Evolutionary conservation across 2,329 filamentous ascomycete species (phyloP).

Genomic region (Elsinoe australis): DNA sequence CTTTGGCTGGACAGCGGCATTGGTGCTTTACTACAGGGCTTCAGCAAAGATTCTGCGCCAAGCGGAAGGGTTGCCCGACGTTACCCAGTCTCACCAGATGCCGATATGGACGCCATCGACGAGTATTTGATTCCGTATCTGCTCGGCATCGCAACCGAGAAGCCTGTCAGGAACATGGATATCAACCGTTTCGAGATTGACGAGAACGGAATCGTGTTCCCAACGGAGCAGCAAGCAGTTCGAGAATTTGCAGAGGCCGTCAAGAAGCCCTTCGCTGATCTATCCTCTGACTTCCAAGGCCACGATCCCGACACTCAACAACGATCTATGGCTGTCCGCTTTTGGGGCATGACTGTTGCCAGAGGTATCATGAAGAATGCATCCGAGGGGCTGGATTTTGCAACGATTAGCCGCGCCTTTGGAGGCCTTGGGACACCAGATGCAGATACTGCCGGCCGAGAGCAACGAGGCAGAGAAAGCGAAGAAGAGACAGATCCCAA

Average conservation of each 20-base stretch:
- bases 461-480: constrained; percentile 31
- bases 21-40: constrained; percentile 48
- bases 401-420: constrained; percentile 53
- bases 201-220: constrained; percentile 45
- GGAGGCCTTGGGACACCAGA: constrained; percentile 48
- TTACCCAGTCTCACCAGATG: constrained; percentile 44
- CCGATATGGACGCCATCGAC: constrained; percentile 48
- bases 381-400: constrained; percentile 48
- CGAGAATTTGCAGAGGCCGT: constrained; percentile 49
- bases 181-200: constrained; percentile 52
- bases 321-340: constrained; percentile 38
- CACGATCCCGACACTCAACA: constrained; percentile 35
- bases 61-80: constrained; percentile 31
- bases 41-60: constrained; percentile 40
- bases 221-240: constrained; percentile 48
- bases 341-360: constrained; percentile 55
- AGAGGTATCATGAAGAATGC: constrained; percentile 53
- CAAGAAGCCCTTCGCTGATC: constrained; percentile 45
- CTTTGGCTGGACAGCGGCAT: constrained; percentile 56
- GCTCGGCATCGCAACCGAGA: constrained; percentile 44
- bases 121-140: constrained; percentile 53
- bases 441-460: constrained; percentile 34
- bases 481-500: constrained; percentile 43
- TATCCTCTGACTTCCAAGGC: constrained; percentile 29
- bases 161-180: constrained; percentile 49